Evolutionary conservation across 2,329 filamentous ascomycete genomes (phyloP), one percentile per base, ranked within the genome.

Genomic region (Stachybotrys chartarum): DNA sequence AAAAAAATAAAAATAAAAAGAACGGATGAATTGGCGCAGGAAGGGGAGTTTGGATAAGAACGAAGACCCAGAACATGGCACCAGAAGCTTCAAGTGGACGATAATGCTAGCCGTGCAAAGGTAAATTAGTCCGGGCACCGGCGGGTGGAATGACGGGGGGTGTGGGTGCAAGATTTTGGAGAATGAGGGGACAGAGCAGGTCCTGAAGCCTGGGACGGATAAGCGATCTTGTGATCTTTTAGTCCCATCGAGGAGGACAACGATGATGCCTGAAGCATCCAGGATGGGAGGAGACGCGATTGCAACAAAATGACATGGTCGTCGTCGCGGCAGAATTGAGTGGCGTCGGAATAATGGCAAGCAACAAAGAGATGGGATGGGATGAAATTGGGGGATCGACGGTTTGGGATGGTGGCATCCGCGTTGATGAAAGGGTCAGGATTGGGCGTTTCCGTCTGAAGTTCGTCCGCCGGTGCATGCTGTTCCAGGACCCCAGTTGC

Each of bases 321-420:
- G 35, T 42, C 35, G 35, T 42, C 5, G 35, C 35, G 14, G 35
- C 35, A 14, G 35, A 14, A 42, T 42, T 42, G 35, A 10, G 35
- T 42, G 35, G 35, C 35, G 35, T 42, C 35, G 35, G 35, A 42
- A 42, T 14, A 42, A 42, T 14, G 35, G 24, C 24, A 24, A 24
- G 24, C 24, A 42, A 14, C 10, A 42, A 3, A 14, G 45, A 24
- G n/a, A 47, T 47, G 17, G 39, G 45, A 47, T 47, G 45, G 6
- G 45, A 47, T 47, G 45, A 24, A 24, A 47, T 47, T 52, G n/a
- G 50, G 32, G 32, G 50, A 52, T 52, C 50, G 35, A 42, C 50
- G 35, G 50, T 52, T 52, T 52, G 50, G 50, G 50, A 52, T 52
- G 50, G 50, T 52, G 50, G 31, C 50, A 52, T 52, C 50, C 30